A percentile compares a stretch with the other conserved stretches of the same genome.
These are phyloP conservation scores for Sporobolomyces phaffii DNA, from an alignment of 768 basidiomycete species.

Conservation along the genomic window DNA sequence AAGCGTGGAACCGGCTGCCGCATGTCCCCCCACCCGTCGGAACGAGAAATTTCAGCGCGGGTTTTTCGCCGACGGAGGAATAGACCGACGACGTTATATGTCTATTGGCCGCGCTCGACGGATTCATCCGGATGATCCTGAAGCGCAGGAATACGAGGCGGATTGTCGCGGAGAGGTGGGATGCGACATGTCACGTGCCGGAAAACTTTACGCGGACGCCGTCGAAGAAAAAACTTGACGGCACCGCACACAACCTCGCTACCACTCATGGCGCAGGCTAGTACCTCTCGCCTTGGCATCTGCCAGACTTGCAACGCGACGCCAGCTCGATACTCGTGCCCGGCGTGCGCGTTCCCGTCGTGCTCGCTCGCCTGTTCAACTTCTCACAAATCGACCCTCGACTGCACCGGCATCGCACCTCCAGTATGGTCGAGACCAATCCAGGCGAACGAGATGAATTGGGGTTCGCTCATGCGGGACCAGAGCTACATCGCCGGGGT, in stretches of 20 bases:
- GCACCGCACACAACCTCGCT: neutral
- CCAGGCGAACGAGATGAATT: conserved; percentile 31
- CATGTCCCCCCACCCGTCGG: too few species aligned
- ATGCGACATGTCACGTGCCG: too few species aligned
- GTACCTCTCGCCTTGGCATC: conserved; percentile 12
- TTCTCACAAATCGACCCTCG: conserved; percentile 22
- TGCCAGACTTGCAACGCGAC: conserved; percentile 22
- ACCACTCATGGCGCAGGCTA: conserved; percentile 3
- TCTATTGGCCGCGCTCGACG: too few species aligned
- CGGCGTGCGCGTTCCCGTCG: conserved; percentile 27
- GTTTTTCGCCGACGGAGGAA: too few species aligned
- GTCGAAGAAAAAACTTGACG: neutral
- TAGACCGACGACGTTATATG: too few species aligned
- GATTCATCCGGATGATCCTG: too few species aligned
- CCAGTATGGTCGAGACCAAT: conserved; percentile 20
- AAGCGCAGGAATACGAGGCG: too few species aligned
- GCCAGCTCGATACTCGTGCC: conserved; percentile 34
- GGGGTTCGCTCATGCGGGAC: conserved; percentile 37
- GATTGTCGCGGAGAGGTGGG: too few species aligned
- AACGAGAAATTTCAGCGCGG: too few species aligned
- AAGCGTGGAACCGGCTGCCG: too few species aligned
- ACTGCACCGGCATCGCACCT: conserved; percentile 33
- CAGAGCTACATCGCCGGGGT: conserved; percentile 35
- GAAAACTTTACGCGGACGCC: too few species aligned
- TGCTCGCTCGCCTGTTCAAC: conserved; percentile 37